These are phyloP conservation scores for Penicillium sp. DNA, from an alignment of 2,329 filamentous ascomycete species.

Conservation along the genomic window DNA sequence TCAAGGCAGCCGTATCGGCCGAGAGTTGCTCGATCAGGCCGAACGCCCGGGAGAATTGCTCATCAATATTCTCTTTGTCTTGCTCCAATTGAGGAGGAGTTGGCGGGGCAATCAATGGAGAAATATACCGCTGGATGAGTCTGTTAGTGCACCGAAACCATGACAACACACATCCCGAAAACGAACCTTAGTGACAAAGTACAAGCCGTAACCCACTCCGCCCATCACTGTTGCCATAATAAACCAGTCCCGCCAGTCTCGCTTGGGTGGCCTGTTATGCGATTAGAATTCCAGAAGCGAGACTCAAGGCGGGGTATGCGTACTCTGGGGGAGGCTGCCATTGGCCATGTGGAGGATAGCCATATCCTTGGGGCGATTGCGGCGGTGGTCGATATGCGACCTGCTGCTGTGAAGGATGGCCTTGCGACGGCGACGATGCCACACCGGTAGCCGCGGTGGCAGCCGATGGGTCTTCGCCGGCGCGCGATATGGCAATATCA, in stretches of 20 bases:
- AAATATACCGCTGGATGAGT: constrained; percentile 70
- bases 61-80: constrained; percentile 89
- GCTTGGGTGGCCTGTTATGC: constrained; percentile 57
- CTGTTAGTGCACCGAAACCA: constrained; percentile 13
- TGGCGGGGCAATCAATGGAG: constrained; percentile 85
- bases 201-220: constrained; percentile 84
- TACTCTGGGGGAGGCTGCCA: constrained; percentile 57
- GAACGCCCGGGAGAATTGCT: constrained; percentile 90
- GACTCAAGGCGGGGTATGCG: constrained; percentile 20
- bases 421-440: constrained; percentile 49
- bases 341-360: constrained; percentile 52
- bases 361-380: constrained; percentile 45
- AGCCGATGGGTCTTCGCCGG: constrained; percentile 58
- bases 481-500: constrained; percentile 74
- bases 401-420: constrained; percentile 47
- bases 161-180: neutral
- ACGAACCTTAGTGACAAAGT: constrained; percentile 75
- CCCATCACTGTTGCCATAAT: constrained; percentile 97
- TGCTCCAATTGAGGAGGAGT: constrained; percentile 91
- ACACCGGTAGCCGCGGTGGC: constrained; percentile 46
- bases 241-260: constrained; percentile 99
- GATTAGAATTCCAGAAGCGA: constrained; percentile 10
- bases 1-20: constrained; percentile 84
- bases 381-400: constrained; percentile 41
- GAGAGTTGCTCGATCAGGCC: constrained; percentile 85